phyloP scores from a whole-genome alignment of 169 alveolate genomes.

The Theileria orientalis region DNA sequence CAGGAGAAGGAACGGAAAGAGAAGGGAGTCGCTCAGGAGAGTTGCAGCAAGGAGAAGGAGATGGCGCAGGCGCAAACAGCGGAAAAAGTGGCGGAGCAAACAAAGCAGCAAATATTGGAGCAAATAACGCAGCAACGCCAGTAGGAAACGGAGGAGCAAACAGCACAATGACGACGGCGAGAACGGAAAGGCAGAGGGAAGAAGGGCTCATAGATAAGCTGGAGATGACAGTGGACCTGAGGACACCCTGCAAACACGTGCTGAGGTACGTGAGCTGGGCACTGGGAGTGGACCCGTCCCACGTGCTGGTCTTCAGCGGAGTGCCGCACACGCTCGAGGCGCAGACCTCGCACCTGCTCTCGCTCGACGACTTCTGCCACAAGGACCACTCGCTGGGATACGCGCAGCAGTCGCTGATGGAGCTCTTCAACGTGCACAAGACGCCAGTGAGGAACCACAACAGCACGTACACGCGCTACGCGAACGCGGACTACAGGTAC shows the following conservation, averaged over 20 bases:
- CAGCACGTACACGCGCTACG: not conserved
- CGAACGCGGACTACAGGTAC: not conserved
- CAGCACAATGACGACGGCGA: not conserved
- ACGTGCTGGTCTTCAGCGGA: slow-evolving; percentile 63
- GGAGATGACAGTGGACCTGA: slow-evolving; percentile 65
- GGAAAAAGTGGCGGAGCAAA: not conserved
- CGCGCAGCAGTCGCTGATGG: slow-evolving; percentile 46
- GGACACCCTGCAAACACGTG: slow-evolving; percentile 74
- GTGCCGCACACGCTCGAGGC: slow-evolving; percentile 62
- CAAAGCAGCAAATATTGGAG: not conserved
- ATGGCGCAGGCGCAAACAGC: not conserved
- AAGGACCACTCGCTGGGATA: slow-evolving; percentile 60
- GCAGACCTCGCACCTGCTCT: slow-evolving; percentile 15
- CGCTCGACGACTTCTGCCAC: slow-evolving; percentile 60
- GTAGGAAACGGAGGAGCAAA: not conserved
- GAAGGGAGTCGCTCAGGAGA: slow-evolving; percentile 18
- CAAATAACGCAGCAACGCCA: not conserved
- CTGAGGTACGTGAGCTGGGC: slow-evolving; percentile 73
- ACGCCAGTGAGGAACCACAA: slow-evolving; percentile 8
- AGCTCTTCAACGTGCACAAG: slow-evolving; percentile 33
- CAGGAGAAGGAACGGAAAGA: not conserved
- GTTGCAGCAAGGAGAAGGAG: not conserved
- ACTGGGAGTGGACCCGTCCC: slow-evolving; percentile 77
- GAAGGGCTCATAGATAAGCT: slow-evolving; percentile 19
- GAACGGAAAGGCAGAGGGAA: not conserved